Conservation (phyloP, 176 grass and related monocot species). For the Cenchrus purpureus region DNA sequence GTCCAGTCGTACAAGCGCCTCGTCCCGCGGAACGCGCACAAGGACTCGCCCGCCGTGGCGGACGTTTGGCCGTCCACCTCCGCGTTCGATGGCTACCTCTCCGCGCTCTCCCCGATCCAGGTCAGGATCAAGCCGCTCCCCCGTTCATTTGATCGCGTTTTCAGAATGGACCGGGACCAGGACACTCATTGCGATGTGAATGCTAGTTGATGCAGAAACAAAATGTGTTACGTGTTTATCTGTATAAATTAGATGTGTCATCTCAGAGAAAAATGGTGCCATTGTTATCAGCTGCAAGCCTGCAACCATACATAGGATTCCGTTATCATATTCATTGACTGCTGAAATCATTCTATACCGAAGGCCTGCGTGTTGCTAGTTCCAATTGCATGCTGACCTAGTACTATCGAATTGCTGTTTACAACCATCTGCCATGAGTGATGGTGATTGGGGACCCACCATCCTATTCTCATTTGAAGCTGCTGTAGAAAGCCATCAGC, state of each 20-base stretch:
- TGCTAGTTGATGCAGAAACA: slow-evolving; percentile 9
- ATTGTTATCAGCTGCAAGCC: neutral
- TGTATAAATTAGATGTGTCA: neutral
- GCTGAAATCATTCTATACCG: neutral
- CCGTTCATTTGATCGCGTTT: slow-evolving; percentile 2
- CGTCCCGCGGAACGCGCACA: slow-evolving; percentile 72
- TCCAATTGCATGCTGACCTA: neutral
- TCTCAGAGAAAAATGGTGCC: neutral
- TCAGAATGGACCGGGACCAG: neutral
- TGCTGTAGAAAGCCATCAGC: neutral
- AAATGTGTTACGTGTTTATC: neutral
- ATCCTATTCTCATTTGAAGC: neutral
- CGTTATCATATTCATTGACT: slow-evolving; percentile 2
- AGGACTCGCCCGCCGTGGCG: slow-evolving; percentile 81
- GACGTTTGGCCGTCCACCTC: slow-evolving; percentile 98
- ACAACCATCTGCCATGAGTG: neutral
- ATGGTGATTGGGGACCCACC: neutral
- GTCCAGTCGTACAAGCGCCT: slow-evolving; percentile 90
- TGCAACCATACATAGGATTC: neutral
- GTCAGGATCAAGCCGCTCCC: slow-evolving; percentile 36
- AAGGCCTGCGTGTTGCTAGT: neutral
- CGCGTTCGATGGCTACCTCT: slow-evolving; percentile 92
- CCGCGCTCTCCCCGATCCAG: slow-evolving; percentile 94
- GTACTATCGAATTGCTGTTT: neutral
- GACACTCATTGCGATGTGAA: neutral